Base-by-base conservation (phyloP, 306 rosid genomes). In the Pyrus communis region DNA sequence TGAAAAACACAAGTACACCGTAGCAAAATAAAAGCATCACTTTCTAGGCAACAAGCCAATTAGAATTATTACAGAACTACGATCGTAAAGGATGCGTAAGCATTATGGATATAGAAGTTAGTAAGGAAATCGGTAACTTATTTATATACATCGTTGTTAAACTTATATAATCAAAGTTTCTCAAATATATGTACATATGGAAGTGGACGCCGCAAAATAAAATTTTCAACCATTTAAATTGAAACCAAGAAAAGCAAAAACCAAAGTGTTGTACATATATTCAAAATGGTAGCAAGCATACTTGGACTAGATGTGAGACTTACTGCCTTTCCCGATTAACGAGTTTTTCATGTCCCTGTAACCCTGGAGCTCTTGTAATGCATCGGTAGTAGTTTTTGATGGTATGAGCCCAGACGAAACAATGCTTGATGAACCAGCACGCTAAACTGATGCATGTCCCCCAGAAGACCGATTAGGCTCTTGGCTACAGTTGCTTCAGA, bases 321-420 rank as follows among this genome's bases (percentile, higher is more conserved):
- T 82, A 13, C 82, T 63, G 22, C 82, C 85, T 76, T 64, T 86
- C 71, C 27, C 80, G 18, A 89, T 86, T 79, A 91, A 70, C 89
- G 83, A 33, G 59, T 81, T 89, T 71, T 90, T 94, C 91, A 89
- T 85, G 62, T 85, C 89, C 83, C 81, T 86, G 87, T 92, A 94
- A 58, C 82, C 83, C 75, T 87, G 89, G 60, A 89, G 89, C 89
- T 94, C 98, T 92, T 89, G 86, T 82, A 92, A 86, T 63, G 97
- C 96, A 84, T 92, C 97, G 18, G 83, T 75, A 13, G 96, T 86
- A 70, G 97, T 94, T 84, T 85, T 92, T 71, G 82, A 49, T 60
- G 72, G 33, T 40, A 31, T 64, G 54, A 82, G 79, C 63, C 81
- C 88, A 0, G 88, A 89, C 22, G 93, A 82, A 52, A 79, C 69